Base-by-base conservation (phyloP, 148 eudicot genomes). In the Polygonum aviculare region DNA sequence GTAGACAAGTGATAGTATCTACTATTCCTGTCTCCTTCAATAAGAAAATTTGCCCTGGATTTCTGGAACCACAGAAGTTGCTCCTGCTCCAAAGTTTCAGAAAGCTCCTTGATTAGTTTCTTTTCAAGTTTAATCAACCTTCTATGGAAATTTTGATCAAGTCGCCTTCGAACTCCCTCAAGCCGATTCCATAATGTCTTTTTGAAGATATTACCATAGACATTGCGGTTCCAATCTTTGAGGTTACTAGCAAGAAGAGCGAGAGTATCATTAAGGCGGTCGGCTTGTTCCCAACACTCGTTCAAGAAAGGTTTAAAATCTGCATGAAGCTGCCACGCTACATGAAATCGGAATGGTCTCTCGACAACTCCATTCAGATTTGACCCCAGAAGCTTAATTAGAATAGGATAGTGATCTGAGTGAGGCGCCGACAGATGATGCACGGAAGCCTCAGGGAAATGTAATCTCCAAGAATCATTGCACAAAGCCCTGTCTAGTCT, bases 361-460 rank as follows among this genome's bases (percentile, higher is more conserved):
- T 12, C 18, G 2, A 3, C 18, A 2, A 11, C 0, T 0, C 0
- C 2, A 2, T 8, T 0, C 0, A 2, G 3, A 50, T 0, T 0
- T 0, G 18, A 2, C 2, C 54, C 54, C 2, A 4, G 0, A 12
- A 0, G 0, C 1, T 11, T 12, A 0, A 50, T 12, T 3, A 50
- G 18, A 0, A 50, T 10, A 0, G 54, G 54, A 4, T 2, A 0
- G 1, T 50, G n/a, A 4, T 50, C 54, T 0, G 54, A 50, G 4
- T 50, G 18, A 2, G 54, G 18, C 3, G 54, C 18, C 1, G 54
- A 12, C 0, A 50, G 54, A 1, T 50, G 54, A 12, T 0, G 0
- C 2, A 12, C n/a, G 2, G 3, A 12, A 2, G 54, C 54, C 3
- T 50, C 54, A 0, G 16, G 54, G 1, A 50, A 50, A 0, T 11